Evolutionary conservation across 495 filamentous ascomycete species (phyloP).

Genomic region (Xylaria nigripes): DNA sequence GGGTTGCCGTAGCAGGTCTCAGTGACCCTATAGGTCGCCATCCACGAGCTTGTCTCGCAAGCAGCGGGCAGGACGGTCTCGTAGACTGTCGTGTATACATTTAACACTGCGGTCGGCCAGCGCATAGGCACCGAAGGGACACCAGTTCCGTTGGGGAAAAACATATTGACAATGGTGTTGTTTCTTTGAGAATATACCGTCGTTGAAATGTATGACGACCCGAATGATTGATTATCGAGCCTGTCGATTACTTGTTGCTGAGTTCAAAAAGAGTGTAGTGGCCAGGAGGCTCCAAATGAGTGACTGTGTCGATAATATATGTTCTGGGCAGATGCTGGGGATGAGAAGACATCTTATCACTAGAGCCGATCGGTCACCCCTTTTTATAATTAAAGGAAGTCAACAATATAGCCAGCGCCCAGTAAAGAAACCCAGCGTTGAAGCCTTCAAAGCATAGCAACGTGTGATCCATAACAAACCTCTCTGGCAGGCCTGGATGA

Average conservation of each 20-base stretch:
- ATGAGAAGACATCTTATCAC: not conserved
- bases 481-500: not conserved
- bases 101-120: constrained; percentile 18
- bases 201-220: not conserved
- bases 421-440: not conserved
- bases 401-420: not conserved
- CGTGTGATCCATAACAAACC: constrained; percentile 16
- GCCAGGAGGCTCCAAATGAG: constrained; percentile 17
- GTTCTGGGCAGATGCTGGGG: constrained; percentile 11
- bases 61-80: constrained; percentile 32
- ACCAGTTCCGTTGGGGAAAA: constrained; percentile 16
- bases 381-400: constrained; percentile 20
- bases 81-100: constrained; percentile 35
- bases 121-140: constrained; percentile 12
- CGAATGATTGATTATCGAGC: not conserved
- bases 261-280: constrained; percentile 16
- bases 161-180: constrained; percentile 16
- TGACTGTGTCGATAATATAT: constrained; percentile 14
- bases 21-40: constrained; percentile 40
- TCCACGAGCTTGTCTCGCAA: constrained; percentile 32
- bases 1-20: constrained; percentile 31
- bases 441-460: constrained; percentile 4
- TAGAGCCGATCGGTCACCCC: not conserved
- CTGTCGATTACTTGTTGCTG: constrained; percentile 5
- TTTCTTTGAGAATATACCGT: not conserved